A percentile compares a stretch with the other conserved stretches of the same genome.
These are phyloP conservation scores for Penicillium turbatum DNA, from an alignment of 495 filamentous ascomycete genomes.

Conservation along the genomic window DNA sequence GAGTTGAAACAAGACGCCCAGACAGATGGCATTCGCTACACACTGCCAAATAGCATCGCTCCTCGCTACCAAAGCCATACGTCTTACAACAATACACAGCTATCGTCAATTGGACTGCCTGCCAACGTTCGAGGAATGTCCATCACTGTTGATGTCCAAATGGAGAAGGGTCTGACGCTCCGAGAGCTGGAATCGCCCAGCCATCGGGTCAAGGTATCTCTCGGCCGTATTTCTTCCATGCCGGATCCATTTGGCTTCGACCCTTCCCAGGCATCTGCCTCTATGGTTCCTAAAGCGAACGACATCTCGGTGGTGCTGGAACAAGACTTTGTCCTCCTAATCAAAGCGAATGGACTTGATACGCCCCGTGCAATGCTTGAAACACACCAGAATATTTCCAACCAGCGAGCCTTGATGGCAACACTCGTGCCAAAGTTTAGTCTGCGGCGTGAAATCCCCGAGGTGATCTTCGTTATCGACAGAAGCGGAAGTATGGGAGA, in stretches of 20 bases:
- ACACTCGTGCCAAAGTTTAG: constrained; percentile 64
- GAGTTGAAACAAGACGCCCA: constrained; percentile 20
- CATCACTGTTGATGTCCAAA: constrained; percentile 57
- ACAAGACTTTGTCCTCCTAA: constrained; percentile 50
- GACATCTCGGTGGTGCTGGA: constrained; percentile 13
- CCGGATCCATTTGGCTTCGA: constrained; percentile 36
- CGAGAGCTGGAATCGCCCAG: constrained; percentile 57
- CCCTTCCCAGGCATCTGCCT: constrained; percentile 57
- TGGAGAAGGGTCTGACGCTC: constrained; percentile 52
- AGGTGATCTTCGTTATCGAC: constrained; percentile 70
- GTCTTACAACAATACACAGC: neutral
- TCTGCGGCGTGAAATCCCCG: constrained; percentile 49
- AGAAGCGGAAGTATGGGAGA: constrained; percentile 61
- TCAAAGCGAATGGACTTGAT: constrained; percentile 52
- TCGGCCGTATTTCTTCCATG: constrained; percentile 52
- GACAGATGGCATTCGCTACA: constrained; percentile 14
- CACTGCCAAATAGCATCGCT: constrained; percentile 14
- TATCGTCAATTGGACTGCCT: neutral
- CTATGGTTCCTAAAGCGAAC: constrained; percentile 26
- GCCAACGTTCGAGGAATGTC: constrained; percentile 39
- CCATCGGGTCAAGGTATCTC: constrained; percentile 60
- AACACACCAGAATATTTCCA: constrained; percentile 52
- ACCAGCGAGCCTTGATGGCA: constrained; percentile 62
- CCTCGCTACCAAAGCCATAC: constrained; percentile 10
- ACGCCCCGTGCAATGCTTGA: constrained; percentile 60